A percentile compares a stretch with the other conserved stretches of the same genome.
Conservation (phyloP, 1,284 basidiomycete species). For the Cryptococcus neoformans region DNA sequence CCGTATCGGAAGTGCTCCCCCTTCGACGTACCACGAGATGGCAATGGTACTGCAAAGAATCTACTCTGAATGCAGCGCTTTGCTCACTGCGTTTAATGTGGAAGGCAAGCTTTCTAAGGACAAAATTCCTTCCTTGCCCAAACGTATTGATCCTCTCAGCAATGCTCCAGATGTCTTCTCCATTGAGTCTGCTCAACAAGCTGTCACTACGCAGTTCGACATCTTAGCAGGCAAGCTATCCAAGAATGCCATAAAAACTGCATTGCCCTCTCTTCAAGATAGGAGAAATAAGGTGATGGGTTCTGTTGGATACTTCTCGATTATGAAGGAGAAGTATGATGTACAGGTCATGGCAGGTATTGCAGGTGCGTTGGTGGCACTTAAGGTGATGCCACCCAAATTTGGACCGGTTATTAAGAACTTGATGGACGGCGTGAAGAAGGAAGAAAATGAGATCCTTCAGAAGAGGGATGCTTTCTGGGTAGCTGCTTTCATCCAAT, state of each 20-base stretch:
- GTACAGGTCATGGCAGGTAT: slow-evolving; percentile 83
- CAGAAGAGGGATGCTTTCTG: slow-evolving; percentile 86
- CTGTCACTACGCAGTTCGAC: slow-evolving; percentile 68
- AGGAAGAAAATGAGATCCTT: slow-evolving; percentile 83
- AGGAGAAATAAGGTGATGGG: slow-evolving; percentile 67
- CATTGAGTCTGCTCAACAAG: slow-evolving; percentile 70
- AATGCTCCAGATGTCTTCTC: slow-evolving; percentile 68
- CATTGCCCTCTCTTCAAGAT: slow-evolving; percentile 71
- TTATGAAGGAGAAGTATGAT: slow-evolving; percentile 83
- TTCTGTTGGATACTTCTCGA: slow-evolving; percentile 78
- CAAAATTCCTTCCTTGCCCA: slow-evolving; percentile 74
- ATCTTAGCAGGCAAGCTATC: slow-evolving; percentile 54
- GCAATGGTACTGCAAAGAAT: slow-evolving; percentile 74
- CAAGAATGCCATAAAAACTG: slow-evolving; percentile 74
- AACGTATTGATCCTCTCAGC: slow-evolving; percentile 69
- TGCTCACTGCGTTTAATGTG: slow-evolving; percentile 73
- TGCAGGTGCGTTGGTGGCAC: slow-evolving; percentile 84
- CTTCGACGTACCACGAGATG: slow-evolving; percentile 90
- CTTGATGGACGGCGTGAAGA: slow-evolving; percentile 98
- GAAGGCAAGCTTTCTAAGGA: slow-evolving; percentile 83
- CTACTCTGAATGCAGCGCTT: slow-evolving; percentile 71
- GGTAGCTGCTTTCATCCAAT: slow-evolving; percentile 82
- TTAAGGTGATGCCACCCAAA: slow-evolving; percentile 81
- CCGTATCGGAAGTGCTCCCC: slow-evolving; percentile 71
- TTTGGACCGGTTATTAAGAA: slow-evolving; percentile 95